Evolutionary conservation across 192 early-diverging fungal genomes (phyloP), one percentile per base, ranked within the genome.

Genomic region (Coemansia sp.): DNA sequence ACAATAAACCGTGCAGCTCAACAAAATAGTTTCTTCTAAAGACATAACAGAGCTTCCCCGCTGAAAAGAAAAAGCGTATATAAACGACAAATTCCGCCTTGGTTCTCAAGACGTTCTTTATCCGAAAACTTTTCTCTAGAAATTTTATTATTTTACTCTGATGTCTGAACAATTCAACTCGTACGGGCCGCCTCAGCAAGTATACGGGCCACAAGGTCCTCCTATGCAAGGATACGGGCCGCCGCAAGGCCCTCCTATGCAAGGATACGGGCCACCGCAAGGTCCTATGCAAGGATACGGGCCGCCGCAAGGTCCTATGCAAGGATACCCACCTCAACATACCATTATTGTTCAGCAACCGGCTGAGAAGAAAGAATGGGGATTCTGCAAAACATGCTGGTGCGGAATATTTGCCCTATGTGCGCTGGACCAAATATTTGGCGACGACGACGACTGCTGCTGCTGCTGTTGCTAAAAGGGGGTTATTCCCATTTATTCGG

Each of bases 391-490:
- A 46, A n/a, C 8, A 17, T 61, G 58, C 20, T 55, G 15, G 5
- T 4, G 3, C 4, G 53, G 53, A 1, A n/a, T 17, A 10, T 14
- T 56, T 28, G 28, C 54, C 4, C 18, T 7, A 17, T 56, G 54
- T 20, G 28, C 28, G 5, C 28, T 54, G 11, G 52, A 56, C 12
- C 2, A 5, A n/a, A 36, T 56, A 15, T 49, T 28, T 24, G 58
- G 42, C 17, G 46, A 42, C 36, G 37, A 24, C 53, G 26, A 31
- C 15, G 9, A 15, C 24, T 31, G 53, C 28, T 59, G 23, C n/a
- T 42, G 44, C 58, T 58, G 55, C 55, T 38, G 34, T 36, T 57
- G 55, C 55, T 58, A 58, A 26, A 28, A 44, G 40, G 1, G 12
- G 1, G 12, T 44, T 44, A 15, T 44, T 44, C 15, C 10, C 15